Conservation (phyloP, 2,329 filamentous ascomycete genomes). For the Arachnopeziza araneosa region DNA sequence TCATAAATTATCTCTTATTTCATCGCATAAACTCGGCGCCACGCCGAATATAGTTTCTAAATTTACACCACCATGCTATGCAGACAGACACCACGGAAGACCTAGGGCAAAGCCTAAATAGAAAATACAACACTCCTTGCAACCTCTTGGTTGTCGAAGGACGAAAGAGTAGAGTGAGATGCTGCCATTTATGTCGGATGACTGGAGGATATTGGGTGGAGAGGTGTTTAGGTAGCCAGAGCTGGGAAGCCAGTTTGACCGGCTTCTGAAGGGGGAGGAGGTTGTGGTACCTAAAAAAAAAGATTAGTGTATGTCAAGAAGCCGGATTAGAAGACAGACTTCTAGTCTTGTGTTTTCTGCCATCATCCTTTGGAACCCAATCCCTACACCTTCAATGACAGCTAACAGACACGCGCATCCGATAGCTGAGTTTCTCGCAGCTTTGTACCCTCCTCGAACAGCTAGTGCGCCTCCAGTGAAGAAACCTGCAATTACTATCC, state of each 20-base stretch:
- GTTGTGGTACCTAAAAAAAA: slow-evolving; percentile 22
- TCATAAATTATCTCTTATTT: slow-evolving; percentile 18
- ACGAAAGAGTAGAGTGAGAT: slow-evolving; percentile 30
- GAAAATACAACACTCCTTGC: slow-evolving; percentile 23
- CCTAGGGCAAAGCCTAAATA: slow-evolving; percentile 20
- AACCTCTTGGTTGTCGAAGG: slow-evolving; percentile 17
- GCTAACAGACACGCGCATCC: slow-evolving; percentile 90
- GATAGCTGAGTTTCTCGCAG: slow-evolving; percentile 91
- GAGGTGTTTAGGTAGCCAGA: slow-evolving; percentile 19
- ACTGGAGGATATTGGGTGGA: slow-evolving; percentile 4
- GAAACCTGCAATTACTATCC: slow-evolving; percentile 79
- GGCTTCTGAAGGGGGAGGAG: slow-evolving; percentile 27
- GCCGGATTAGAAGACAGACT: slow-evolving; percentile 36
- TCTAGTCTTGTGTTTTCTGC: slow-evolving; percentile 82
- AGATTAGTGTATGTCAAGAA: slow-evolving; percentile 4
- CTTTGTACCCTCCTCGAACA: slow-evolving; percentile 84
- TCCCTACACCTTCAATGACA: slow-evolving; percentile 96
- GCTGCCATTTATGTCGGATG: slow-evolving; percentile 18
- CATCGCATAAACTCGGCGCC: slow-evolving; percentile 9
- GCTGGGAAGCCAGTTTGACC: slow-evolving; percentile 28
- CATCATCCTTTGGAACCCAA: slow-evolving; percentile 92
- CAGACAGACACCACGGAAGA: slow-evolving; percentile 18
- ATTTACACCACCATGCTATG: slow-evolving; percentile 28
- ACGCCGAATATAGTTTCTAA: slow-evolving; percentile 17
- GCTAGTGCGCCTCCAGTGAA: slow-evolving; percentile 92